Percentiles rank a stretch among this genome's conserved stretches.
phyloP scores from a whole-genome alignment of 768 basidiomycete species.

The Rhizopogon vulgaris region DNA sequence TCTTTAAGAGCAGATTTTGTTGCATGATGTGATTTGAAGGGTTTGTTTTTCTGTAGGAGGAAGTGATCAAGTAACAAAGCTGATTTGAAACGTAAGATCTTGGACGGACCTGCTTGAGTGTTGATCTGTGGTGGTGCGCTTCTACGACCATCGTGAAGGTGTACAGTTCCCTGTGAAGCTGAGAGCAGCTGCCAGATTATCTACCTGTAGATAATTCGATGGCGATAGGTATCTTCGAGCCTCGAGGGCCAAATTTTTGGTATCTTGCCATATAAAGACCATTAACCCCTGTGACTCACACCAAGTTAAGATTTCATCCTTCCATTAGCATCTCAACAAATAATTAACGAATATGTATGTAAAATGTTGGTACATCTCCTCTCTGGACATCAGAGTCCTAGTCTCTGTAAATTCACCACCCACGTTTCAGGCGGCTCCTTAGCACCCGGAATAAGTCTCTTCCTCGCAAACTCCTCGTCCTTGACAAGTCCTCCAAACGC shows the following conservation, averaged over 20 bases:
- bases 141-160: conserved; percentile 28
- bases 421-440: conserved; percentile 2
- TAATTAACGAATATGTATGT: too few relatives aligned
- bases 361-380: too few relatives aligned
- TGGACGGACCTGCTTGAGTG: conserved; percentile 71
- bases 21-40: conserved; percentile 88
- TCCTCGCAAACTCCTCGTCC: conserved; percentile 3
- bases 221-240: not conserved
- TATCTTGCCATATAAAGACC: not conserved
- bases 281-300: not conserved
- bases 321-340: too few relatives aligned
- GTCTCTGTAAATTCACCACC: conserved; percentile 4
- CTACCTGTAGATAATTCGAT: not conserved
- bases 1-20: conserved; percentile 82
- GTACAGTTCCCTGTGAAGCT: not conserved
- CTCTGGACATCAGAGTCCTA: not conserved
- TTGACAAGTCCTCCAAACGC: conserved; percentile 5
- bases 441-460: conserved; percentile 5
- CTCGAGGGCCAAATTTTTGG: not conserved
- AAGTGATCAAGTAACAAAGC: not conserved
- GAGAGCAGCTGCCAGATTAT: not conserved
- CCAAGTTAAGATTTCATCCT: too few relatives aligned
- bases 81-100: not conserved
- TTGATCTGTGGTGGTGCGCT: conserved; percentile 63
- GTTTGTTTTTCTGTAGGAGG: conserved; percentile 69